phyloP scores from a whole-genome alignment of 306 rosid genomes.

The Quercus mongolica region DNA sequence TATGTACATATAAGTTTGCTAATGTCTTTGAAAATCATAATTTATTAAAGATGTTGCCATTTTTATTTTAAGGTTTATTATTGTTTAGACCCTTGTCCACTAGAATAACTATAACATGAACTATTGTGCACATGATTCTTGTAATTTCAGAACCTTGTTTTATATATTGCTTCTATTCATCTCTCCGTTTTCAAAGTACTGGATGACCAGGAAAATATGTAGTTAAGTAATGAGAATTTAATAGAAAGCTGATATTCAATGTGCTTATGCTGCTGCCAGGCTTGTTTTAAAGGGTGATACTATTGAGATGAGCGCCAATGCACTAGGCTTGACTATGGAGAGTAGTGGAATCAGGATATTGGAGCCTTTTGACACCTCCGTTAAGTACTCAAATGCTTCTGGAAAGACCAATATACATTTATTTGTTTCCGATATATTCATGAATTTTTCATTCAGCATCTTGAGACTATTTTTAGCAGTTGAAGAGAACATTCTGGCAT shows the following conservation, averaged over 20 bases:
- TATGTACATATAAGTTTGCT: neutral
- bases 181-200: neutral
- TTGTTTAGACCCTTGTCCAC: neutral
- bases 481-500: slow-evolving; percentile 83
- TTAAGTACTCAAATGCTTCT: slow-evolving; percentile 80
- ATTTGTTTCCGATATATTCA: slow-evolving; percentile 77
- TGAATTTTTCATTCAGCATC: slow-evolving; percentile 96
- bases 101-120: neutral
- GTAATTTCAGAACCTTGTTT: neutral
- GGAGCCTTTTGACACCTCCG: slow-evolving; percentile 90
- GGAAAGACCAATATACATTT: slow-evolving; percentile 85
- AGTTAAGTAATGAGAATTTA: neutral
- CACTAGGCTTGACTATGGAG: slow-evolving; percentile 91
- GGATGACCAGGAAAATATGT: neutral
- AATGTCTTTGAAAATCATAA: neutral
- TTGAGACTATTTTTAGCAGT: slow-evolving; percentile 87
- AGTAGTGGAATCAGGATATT: slow-evolving; percentile 86
- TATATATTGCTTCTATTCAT: neutral
- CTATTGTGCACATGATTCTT: neutral
- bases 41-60: neutral
- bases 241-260: slow-evolving; percentile 14
- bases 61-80: neutral
- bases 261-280: slow-evolving; percentile 46
- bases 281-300: slow-evolving; percentile 76
- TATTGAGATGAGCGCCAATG: slow-evolving; percentile 75